Evolutionary conservation across 768 basidiomycete genomes (phyloP), one percentile per base, ranked within the genome.

Genomic region (Asterophora lycoperdoides): DNA sequence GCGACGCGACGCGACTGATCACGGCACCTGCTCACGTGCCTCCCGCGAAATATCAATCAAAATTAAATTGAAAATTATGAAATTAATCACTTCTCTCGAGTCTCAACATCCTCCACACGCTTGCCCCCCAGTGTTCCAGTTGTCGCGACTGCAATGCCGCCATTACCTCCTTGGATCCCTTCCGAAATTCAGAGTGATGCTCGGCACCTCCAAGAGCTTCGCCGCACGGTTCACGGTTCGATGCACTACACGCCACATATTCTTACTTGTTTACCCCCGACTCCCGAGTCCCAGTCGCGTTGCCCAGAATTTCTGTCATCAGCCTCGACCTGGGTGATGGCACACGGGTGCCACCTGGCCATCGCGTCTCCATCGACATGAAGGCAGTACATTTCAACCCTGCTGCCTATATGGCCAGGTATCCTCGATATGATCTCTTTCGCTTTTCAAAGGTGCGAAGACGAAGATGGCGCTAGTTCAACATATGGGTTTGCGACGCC

Each of bases 201-300:
- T 70, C 45, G 70, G 68, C 30, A 64, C 65, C 5, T 54, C 70
- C 11, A 62, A 67, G 46, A 69, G 70, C 53, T 60, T 69, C 8
- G 69, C n/a, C n/a, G 67, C 23, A 54, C 69, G 39, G 57, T 60
- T 37, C 60, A 70, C 52, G 68, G 68, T 1, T 51, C 70, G 20
- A 67, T 67, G 60, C 58, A 67, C 29, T 68, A 68, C 69, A 52
- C 44, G 49, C 34, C 15, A 1, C 15, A 23, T 32, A 19, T n/a
- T n/a, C n/a, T n/a, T n/a, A n/a, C 40, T 26, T 20, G 11, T 7
- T 29, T 23, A 41, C 17, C 3, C 33, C 4, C 33, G 4, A n/a
- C 26, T 30, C 6, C 40, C 43, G 14, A 42, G 5, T 2, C 10
- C 43, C 33, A 72, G 68, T 68, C 38, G 69, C 64, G 3, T 41